Evolutionary conservation across 768 basidiomycete species (phyloP).

Genomic region (Rhizopogon rudus): DNA sequence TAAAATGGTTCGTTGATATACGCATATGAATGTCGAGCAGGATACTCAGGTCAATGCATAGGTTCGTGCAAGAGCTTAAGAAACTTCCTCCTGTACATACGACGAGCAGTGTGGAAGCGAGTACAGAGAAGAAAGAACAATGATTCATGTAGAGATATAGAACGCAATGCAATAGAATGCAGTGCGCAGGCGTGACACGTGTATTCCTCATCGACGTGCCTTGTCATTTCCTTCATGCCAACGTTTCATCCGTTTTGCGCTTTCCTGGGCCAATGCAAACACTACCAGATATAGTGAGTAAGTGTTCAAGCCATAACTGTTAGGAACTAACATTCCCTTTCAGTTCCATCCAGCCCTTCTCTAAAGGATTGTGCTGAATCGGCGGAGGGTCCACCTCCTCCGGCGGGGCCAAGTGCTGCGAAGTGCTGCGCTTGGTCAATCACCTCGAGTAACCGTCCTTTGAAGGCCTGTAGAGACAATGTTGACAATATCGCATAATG

Average conservation of each 20-base stretch:
- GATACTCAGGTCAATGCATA: slow-evolving; percentile 23
- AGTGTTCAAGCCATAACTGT: background rate
- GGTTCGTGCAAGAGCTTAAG: slow-evolving; percentile 65
- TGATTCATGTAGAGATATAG: slow-evolving; percentile 10
- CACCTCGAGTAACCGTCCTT: slow-evolving; percentile 67
- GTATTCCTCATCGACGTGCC: slow-evolving; percentile 35
- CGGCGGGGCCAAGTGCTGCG: slow-evolving; percentile 60
- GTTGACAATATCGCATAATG: slow-evolving; percentile 5
- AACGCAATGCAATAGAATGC: background rate
- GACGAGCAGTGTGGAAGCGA: slow-evolving; percentile 2
- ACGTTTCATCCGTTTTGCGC: slow-evolving; percentile 64
- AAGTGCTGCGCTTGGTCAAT: slow-evolving; percentile 90
- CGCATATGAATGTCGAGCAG: background rate
- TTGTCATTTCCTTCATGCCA: slow-evolving; percentile 82
- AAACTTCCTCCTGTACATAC: slow-evolving; percentile 22
- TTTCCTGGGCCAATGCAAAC: slow-evolving; percentile 82
- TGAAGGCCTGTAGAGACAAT: slow-evolving; percentile 55
- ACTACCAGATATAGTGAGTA: slow-evolving; percentile 41
- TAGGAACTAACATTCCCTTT: slow-evolving; percentile 74
- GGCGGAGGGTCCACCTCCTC: slow-evolving; percentile 44
- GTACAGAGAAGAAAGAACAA: slow-evolving; percentile 19
- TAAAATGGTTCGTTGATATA: slow-evolving; percentile 61
- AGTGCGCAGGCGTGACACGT: background rate
- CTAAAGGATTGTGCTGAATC: slow-evolving; percentile 72
- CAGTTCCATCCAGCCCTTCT: slow-evolving; percentile 90